Evolutionary conservation across 305 asterid species (phyloP).

Genomic region (Fraxinus albicans): DNA sequence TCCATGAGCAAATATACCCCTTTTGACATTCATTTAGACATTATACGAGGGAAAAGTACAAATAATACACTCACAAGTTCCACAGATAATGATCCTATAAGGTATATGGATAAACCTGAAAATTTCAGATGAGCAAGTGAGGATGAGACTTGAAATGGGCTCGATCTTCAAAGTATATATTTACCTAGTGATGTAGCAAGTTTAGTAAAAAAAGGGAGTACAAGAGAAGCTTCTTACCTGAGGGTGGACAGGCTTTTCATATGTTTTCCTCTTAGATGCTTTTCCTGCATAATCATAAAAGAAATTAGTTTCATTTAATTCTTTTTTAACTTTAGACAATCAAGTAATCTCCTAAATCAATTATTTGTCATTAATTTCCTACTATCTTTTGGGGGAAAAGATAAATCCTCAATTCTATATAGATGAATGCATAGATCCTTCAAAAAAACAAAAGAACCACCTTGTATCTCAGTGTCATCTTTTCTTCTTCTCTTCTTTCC

Average conservation of each 20-base stretch:
- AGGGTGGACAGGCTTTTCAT: conserved; percentile 33
- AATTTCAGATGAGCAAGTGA: conserved; percentile 6
- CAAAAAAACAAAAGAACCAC: conserved; percentile 17
- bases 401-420: conserved; percentile 11
- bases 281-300: conserved; percentile 45
- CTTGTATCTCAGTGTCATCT: conserved; percentile 40
- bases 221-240: conserved; percentile 41
- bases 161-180: not conserved
- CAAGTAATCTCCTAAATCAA: not conserved
- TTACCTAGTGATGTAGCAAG: not conserved
- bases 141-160: conserved; percentile 2
- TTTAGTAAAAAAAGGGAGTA: conserved; percentile 10
- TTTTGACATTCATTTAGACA: not conserved
- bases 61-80: not conserved
- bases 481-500: conserved; percentile 55
- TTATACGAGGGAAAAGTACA: not conserved
- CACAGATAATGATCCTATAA: not conserved
- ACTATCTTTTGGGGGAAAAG: conserved; percentile 4
- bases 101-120: not conserved
- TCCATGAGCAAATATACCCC: not conserved
- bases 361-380: not conserved
- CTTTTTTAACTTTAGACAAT: not conserved
- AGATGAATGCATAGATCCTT: not conserved
- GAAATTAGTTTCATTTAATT: not conserved
- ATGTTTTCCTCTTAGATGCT: conserved; percentile 28